These are phyloP conservation scores for Botryotinia convoluta DNA, from an alignment of 2,329 filamentous ascomycete genomes.

Conservation along the genomic window DNA sequence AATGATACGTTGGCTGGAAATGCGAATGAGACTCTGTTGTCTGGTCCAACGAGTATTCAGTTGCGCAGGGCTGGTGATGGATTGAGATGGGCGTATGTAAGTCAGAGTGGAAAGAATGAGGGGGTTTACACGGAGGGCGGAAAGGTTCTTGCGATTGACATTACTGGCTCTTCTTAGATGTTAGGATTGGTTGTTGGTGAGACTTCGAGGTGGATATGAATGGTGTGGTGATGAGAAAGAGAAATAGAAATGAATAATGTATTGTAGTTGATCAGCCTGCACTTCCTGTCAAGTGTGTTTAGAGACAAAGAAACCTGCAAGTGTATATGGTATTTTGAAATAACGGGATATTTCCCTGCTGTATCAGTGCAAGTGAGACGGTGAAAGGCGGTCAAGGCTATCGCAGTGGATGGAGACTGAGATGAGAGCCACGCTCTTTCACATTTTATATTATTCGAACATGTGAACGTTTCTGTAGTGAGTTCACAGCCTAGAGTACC, in stretches of 20 bases:
- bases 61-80: slow-evolving; percentile 17
- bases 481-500: background rate
- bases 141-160: slow-evolving; percentile 35
- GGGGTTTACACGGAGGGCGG: slow-evolving; percentile 31
- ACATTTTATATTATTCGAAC: background rate
- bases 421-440: background rate
- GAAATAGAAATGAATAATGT: background rate
- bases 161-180: background rate
- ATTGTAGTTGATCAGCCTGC: background rate
- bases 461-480: rapidly evolving
- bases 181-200: background rate
- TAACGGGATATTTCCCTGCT: background rate
- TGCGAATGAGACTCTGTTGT: slow-evolving; percentile 16
- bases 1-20: slow-evolving; percentile 11
- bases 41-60: slow-evolving; percentile 23
- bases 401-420: background rate
- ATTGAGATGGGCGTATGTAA: slow-evolving; percentile 20
- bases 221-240: background rate
- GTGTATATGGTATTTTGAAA: background rate
- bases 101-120: slow-evolving; percentile 27
- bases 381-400: background rate
- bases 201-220: background rate
- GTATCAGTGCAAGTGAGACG: background rate
- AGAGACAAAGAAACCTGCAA: no score
- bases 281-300: no score